Evolutionary conservation across 2,329 filamentous ascomycete species (phyloP), one percentile per base, ranked within the genome.

Genomic region (Claviceps arundinis): DNA sequence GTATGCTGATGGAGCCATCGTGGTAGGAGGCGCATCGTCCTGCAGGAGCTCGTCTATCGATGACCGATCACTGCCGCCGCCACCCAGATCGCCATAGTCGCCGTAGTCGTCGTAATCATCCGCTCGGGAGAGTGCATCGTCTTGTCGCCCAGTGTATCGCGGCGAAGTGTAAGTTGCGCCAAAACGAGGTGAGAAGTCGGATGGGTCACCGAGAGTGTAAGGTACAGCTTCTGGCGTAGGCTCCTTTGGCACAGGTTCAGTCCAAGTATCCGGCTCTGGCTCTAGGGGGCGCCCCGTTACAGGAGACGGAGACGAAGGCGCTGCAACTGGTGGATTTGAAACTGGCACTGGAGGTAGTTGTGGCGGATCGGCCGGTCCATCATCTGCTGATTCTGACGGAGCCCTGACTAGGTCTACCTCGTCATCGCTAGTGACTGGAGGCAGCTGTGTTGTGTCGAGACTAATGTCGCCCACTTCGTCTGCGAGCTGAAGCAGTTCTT

Each of bases 251-350:
- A 71, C 45, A 6, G 68, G 69, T 30, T 66, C 65, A 59, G 75
- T 69, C 73, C 73, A 75, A 19, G 74, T 68, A 57, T 75, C 73
- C 0, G 70, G 70, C 38, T 70, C 63, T 24, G 61, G 51, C 24
- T 61, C 62, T 30, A 24, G 38, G 4, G 30, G 17, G 5, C 50
- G 55, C 3, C 56, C 55, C 14, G 51, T 49, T 11, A 50, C 50
- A 2, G 50, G 49, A 8, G 54, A 48, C n/a, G 52, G 52, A 30
- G 42, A 53, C 40, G 52, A 47, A 13, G 54, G 54, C 34, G 47
- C 50, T 3, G 50, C 48, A 17, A 42, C 4, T n/a, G 50, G 26
- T 3, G 9, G 30, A 34, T 34, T 11, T 19, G 30, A 8, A 24
- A 14, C 34, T 3, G 34, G 13, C 3, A 17, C 13, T 16, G 34